A percentile compares a stretch with the other conserved stretches of the same genome.
These are phyloP conservation scores for Termitomyces sp. DNA, from an alignment of 768 basidiomycete species.

Conservation along the genomic window DNA sequence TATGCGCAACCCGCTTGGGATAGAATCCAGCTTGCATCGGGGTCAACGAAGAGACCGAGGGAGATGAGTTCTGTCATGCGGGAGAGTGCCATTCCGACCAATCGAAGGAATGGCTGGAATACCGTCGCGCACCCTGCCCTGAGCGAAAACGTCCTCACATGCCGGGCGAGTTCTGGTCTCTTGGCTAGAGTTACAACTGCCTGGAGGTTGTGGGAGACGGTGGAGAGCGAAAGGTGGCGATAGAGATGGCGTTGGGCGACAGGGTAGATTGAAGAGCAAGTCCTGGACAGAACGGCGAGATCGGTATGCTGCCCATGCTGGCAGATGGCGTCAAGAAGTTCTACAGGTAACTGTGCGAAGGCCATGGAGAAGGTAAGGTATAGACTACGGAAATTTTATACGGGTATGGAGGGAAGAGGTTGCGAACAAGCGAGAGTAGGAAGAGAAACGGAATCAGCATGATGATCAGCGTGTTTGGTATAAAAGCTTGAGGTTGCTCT, in stretches of 20 bases:
- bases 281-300: constrained; percentile 45
- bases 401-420: constrained; percentile 13
- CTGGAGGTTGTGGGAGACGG: constrained; percentile 36
- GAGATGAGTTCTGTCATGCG: constrained; percentile 56
- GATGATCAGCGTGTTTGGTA: constrained; percentile 17
- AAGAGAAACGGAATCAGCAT: constrained; percentile 19
- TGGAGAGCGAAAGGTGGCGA: constrained; percentile 44
- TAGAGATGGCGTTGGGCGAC: constrained; percentile 62
- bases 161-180: constrained; percentile 49
- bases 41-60: constrained; percentile 51
- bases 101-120: constrained; percentile 41
- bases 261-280: constrained; percentile 33
- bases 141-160: constrained; percentile 59
- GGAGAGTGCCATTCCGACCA: constrained; percentile 46
- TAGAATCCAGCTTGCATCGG: constrained; percentile 46
- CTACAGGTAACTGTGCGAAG: constrained; percentile 45
- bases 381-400: constrained; percentile 17
- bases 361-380: constrained; percentile 33
- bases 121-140: constrained; percentile 37
- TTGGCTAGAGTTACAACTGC: constrained; percentile 52
- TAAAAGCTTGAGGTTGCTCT: constrained; percentile 11
- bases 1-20: constrained; percentile 32
- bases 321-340: constrained; percentile 55
- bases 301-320: constrained; percentile 21
- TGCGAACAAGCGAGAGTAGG: constrained; percentile 3